Evolutionary conservation across 192 early-diverging fungal species (phyloP).

Genomic region (Linnemannia exigua): DNA sequence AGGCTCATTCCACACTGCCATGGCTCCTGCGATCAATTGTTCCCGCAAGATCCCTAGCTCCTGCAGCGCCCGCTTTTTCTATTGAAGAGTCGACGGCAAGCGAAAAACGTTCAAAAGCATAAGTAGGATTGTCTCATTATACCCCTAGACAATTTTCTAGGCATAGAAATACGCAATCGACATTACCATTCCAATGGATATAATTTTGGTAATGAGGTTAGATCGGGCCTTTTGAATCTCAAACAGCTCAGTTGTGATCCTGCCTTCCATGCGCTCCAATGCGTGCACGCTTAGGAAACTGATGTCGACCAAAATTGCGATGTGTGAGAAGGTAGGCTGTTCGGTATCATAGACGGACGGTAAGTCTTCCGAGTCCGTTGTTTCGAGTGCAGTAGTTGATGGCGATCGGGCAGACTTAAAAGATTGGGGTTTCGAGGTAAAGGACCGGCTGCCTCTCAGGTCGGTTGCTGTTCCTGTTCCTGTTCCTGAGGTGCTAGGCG

Average conservation of each 20-base stretch:
- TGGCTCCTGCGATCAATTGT: constrained; percentile 44
- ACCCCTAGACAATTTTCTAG: no score
- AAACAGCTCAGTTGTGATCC: constrained; percentile 18
- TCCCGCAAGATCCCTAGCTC: constrained; percentile 56
- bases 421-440: neutral
- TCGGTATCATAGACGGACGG: constrained; percentile 22
- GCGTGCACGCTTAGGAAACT: constrained; percentile 26
- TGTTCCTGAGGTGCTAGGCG: neutral
- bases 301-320: constrained; percentile 42
- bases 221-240: constrained; percentile 68
- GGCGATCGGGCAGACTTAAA: neutral
- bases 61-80: constrained; percentile 64
- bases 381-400: neutral
- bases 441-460: neutral
- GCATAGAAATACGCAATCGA: no score
- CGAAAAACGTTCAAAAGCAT: neutral
- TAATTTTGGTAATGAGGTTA: constrained; percentile 64
- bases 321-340: constrained; percentile 32
- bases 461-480: neutral
- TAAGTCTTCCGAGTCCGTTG: neutral
- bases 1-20: constrained; percentile 19
- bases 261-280: constrained; percentile 17
- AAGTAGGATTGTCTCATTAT: no score
- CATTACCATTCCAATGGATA: constrained; percentile 66
- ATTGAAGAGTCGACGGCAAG: neutral